Conservation (phyloP, 345 rosid species). For the Eucalyptus melliodora region DNA sequence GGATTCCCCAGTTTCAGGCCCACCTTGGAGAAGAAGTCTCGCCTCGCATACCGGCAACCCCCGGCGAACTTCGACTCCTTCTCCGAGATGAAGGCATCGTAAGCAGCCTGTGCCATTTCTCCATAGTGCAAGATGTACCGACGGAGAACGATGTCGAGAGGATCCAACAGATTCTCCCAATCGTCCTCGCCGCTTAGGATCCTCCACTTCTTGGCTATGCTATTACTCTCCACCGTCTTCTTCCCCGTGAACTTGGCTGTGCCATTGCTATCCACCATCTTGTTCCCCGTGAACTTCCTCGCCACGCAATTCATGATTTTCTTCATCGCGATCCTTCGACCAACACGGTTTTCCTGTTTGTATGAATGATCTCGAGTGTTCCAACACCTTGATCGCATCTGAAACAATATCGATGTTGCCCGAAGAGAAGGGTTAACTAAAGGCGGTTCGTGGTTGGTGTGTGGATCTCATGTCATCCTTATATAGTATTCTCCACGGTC, state of each 20-base stretch:
- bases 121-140: conserved; percentile 63
- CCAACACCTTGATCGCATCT: neutral
- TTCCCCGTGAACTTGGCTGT: conserved; percentile 22
- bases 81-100: conserved; percentile 52
- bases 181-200: conserved; percentile 44
- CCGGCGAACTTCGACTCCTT: conserved; percentile 54
- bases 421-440: neutral
- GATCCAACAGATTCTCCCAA: conserved; percentile 56
- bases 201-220: conserved; percentile 47
- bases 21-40: conserved; percentile 45
- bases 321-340: neutral
- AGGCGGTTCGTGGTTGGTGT: neutral
- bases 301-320: neutral
- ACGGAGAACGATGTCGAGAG: conserved; percentile 69
- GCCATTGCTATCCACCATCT: neutral
- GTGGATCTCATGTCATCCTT: neutral
- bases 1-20: conserved; percentile 41
- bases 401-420: neutral
- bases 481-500: neutral
- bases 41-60: conserved; percentile 39
- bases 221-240: neutral
- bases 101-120: conserved; percentile 74
- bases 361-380: neutral
- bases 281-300: conserved; percentile 11
- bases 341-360: neutral